Base-by-base conservation (phyloP, 2,329 filamentous ascomycete species). In the Chalara sp. region DNA sequence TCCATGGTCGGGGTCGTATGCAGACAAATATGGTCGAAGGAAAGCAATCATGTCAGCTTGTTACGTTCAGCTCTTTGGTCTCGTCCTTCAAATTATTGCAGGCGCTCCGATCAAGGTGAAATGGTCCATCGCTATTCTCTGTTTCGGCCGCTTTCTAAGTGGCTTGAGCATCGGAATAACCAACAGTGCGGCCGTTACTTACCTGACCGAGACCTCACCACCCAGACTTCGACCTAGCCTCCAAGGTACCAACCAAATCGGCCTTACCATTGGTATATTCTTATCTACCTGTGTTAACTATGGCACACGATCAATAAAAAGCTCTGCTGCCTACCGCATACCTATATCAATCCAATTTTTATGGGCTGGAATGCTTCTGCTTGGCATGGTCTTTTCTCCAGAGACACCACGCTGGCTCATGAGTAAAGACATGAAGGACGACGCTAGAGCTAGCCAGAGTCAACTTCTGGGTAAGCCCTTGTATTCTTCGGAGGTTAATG, bases 401-500 rank as follows among this genome's bases (percentile, higher is more conserved):
- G 35, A 37, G n/a, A 37, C 35, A 37, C 35, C 35, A 10, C 35
- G 35, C 4, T 37, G 35, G 35, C n/a, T 10, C n/a, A n/a, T 37
- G n/a, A 37, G 35, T n/a, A 37, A 37, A 37, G 35, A n/a, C 35
- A 37, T 8, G n/a, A 8, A 37, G 8, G 35, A 37, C n/a, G 8
- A 37, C 8, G 35, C 35, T 10, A n/a, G 8, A 10, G n/a, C n/a
- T 10, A n/a, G 31, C 87, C 79, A 84, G 70, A 72, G 80, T 54
- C 89, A 95, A 70, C 76, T 93, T 44, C 78, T 84, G 33, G 89
- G 95, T 73, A 81, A 91, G 32, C 21, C 8, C 7, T 35, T 31
- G 35, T 48, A 39, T 10, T 48, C 35, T 28, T 35, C 10, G 6
- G 31, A 51, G 10, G 41, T 70, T 84, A 86, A 70, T 89, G 90